Conservation (phyloP, 169 alveolate genomes). For the Cryptosporidium canis region DNA sequence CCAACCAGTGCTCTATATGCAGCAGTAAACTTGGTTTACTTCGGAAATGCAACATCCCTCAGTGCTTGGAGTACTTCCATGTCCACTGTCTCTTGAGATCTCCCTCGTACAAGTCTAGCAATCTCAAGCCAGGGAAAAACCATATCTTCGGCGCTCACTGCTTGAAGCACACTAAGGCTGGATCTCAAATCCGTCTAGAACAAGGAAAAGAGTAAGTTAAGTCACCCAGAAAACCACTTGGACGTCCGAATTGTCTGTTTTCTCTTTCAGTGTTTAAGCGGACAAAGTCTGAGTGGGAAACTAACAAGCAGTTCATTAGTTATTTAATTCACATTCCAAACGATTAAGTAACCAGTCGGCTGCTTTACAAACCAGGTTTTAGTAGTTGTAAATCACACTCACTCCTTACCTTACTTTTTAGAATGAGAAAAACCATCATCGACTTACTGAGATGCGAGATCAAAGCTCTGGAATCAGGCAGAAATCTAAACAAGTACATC, state of each 20-base stretch:
- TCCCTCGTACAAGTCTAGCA: background rate
- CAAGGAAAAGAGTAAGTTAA: conserved; percentile 27
- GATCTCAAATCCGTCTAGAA: background rate
- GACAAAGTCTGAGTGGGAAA: background rate
- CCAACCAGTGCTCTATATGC: background rate
- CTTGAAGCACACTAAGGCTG: background rate
- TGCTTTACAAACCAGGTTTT: conserved; percentile 1
- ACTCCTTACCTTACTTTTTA: background rate
- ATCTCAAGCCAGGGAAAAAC: background rate
- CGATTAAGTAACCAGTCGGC: conserved; percentile 72
- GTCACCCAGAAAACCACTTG: background rate
- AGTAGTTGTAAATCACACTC: background rate
- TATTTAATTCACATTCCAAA: conserved; percentile 11
- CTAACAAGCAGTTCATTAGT: conserved; percentile 68
- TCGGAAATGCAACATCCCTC: background rate
- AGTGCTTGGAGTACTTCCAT: conserved; percentile 14
- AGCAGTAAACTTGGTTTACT: background rate
- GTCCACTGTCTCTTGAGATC: conserved; percentile 10
- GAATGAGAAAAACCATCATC: conserved; percentile 1
- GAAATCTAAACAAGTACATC: conserved; percentile 7
- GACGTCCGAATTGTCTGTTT: background rate
- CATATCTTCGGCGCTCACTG: background rate
- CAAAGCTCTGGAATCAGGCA: background rate
- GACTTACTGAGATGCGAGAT: background rate
- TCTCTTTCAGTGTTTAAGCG: background rate